Conservation (phyloP, 768 basidiomycete genomes). For the Termitomyces titanicus region DNA sequence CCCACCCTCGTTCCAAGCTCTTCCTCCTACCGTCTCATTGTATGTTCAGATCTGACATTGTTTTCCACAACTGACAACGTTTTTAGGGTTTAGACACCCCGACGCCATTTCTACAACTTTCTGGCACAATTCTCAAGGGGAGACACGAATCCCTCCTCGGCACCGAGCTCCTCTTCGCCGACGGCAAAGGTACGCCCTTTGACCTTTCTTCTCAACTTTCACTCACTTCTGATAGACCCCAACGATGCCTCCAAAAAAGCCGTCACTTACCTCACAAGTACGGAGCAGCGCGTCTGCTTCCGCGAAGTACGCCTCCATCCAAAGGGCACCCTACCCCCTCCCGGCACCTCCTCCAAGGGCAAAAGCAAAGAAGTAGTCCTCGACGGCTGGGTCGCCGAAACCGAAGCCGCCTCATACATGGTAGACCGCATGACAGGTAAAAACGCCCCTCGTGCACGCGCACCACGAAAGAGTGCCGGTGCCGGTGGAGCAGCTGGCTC, state of each 20-base stretch:
- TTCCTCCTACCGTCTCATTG: constrained; percentile 69
- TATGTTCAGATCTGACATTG: constrained; percentile 31
- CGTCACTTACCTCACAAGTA: constrained; percentile 54
- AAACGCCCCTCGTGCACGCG: constrained; percentile 11
- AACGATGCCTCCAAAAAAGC: constrained; percentile 46
- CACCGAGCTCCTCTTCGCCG: constrained; percentile 73
- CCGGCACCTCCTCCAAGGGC: constrained; percentile 4
- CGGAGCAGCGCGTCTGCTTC: constrained; percentile 70
- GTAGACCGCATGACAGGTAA: constrained; percentile 29
- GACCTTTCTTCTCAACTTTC: not conserved
- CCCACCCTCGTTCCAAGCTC: constrained; percentile 73
- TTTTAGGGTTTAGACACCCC: constrained; percentile 72
- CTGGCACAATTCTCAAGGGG: constrained; percentile 73
- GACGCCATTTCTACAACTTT: constrained; percentile 72
- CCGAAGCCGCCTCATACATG: constrained; percentile 7
- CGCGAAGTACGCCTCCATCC: constrained; percentile 60
- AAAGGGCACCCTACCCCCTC: constrained; percentile 21
- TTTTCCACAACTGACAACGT: not conserved
- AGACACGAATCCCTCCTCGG: constrained; percentile 65
- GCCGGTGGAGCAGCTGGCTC: not conserved
- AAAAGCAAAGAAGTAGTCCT: constrained; percentile 10
- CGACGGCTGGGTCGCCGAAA: constrained; percentile 5
- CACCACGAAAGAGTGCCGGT: not conserved
- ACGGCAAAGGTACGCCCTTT: constrained; percentile 50
- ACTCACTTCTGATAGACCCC: constrained; percentile 31